Evolutionary conservation across 140 eudicot species (phyloP), one percentile per base, ranked within the genome.

Genomic region (Anethum foeniculum): DNA sequence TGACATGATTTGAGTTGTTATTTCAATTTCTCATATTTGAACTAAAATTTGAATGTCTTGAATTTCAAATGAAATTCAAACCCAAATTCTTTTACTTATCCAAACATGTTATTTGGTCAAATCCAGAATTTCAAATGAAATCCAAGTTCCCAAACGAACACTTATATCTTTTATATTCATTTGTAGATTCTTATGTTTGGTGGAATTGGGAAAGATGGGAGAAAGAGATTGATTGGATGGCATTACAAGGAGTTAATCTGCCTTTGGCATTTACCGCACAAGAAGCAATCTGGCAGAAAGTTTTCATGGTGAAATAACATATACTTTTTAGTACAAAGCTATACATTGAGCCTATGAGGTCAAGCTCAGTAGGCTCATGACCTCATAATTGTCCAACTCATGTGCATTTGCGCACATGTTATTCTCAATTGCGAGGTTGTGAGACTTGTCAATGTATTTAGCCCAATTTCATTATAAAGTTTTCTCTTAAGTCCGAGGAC

Each of bases 191-290:
- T 4, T 94, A 84, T 76, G 97, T 90, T 69, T 94, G 99, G 99
- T 94, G 99, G 99, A 96, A 92, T 85, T 92, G 97, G 99, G 86
- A 85, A 87, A 90, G 97, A 86, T 94, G 99, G 97, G 99, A 94
- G 85, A 94, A 90, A 80, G 99, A 94, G 89, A 87, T 94, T 62
- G 97, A 94, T 86, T 94, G 99, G 99, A 94, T 94, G 99, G 99
- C 97, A 67, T 94, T 94, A 83, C 99, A 94, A 87, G 99, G 99
- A 85, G 75, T 94, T 48, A 94, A 94, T 85, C 82, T 94, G 41
- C 99, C 99, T 81, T 86, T 94, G 78, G 99, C 97, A 48, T 94
- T 94, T 88, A 90, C 97, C 6, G 99, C 97, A 1, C 99, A 94
- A 85, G 99, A 94, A 89, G 43, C 95, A 78, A 90, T 94, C 39